Conservation (phyloP, 2,329 filamentous ascomycete species). For the Alternaria sp. region DNA sequence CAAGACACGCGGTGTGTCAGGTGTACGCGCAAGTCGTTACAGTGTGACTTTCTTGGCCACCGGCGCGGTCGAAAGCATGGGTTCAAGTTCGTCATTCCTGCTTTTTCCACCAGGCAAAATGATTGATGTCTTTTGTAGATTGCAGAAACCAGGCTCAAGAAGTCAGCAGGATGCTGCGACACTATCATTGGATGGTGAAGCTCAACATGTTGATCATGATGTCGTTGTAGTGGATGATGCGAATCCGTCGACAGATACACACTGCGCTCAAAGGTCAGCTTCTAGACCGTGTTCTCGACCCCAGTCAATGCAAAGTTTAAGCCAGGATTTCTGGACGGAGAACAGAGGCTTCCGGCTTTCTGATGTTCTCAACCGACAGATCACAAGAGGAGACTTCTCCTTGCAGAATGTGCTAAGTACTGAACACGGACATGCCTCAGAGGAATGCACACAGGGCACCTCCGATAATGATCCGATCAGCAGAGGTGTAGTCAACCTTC, state of each 20-base stretch:
- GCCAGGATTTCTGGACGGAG: not conserved
- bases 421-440: not conserved
- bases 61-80: slow-evolving; percentile 2
- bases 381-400: not conserved
- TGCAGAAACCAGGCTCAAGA: not conserved
- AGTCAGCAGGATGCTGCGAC: accelerated
- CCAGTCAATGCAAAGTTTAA: not conserved
- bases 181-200: accelerated
- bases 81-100: not conserved
- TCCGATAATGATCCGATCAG: accelerated
- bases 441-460: not conserved
- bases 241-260: accelerated
- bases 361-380: not conserved
- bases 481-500: not conserved
- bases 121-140: not conserved
- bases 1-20: not conserved
- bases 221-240: not conserved
- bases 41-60: not conserved
- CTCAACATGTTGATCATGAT: not conserved
- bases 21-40: not conserved
- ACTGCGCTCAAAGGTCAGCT: not conserved
- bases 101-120: not conserved
- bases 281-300: not conserved
- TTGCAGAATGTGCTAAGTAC: not conserved
- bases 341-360: not conserved